Conservation (phyloP, 164 flowering plant genomes). For the Aristolochia contorta region DNA sequence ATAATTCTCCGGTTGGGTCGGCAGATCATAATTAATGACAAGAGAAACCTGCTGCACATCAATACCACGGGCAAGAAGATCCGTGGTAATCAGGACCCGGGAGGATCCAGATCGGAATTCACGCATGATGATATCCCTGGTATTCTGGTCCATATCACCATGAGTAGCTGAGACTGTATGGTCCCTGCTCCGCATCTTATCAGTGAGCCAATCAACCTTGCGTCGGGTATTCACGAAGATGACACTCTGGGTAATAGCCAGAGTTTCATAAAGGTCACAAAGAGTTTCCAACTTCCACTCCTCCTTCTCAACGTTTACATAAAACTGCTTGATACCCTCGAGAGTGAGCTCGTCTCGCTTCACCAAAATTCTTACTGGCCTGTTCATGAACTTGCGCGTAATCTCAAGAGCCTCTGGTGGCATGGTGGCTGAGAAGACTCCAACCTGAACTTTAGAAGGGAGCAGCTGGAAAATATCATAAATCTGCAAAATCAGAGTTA, state of each 20-base stretch:
- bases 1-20: constrained; percentile 65
- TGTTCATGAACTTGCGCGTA: constrained; percentile 61
- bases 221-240: constrained; percentile 86
- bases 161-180: constrained; percentile 69
- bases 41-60: constrained; percentile 69
- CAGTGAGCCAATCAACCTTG: constrained; percentile 69
- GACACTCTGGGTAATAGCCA: constrained; percentile 87
- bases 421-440: constrained; percentile 68
- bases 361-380: constrained; percentile 60
- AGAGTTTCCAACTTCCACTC: constrained; percentile 84
- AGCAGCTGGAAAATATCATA: constrained; percentile 60
- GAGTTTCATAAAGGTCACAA: constrained; percentile 75
- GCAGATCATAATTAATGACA: constrained; percentile 59
- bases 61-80: constrained; percentile 64
- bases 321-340: constrained; percentile 86
- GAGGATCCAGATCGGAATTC: constrained; percentile 64
- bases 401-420: constrained; percentile 70
- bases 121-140: constrained; percentile 59
- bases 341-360: constrained; percentile 71
- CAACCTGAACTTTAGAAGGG: constrained; percentile 51
- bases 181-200: constrained; percentile 56
- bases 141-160: constrained; percentile 73
- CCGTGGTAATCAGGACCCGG: constrained; percentile 60
- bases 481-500: constrained; percentile 22
- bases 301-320: constrained; percentile 76